phyloP scores from a whole-genome alignment of 345 rosid species.

The Aquilaria malaccensis region DNA sequence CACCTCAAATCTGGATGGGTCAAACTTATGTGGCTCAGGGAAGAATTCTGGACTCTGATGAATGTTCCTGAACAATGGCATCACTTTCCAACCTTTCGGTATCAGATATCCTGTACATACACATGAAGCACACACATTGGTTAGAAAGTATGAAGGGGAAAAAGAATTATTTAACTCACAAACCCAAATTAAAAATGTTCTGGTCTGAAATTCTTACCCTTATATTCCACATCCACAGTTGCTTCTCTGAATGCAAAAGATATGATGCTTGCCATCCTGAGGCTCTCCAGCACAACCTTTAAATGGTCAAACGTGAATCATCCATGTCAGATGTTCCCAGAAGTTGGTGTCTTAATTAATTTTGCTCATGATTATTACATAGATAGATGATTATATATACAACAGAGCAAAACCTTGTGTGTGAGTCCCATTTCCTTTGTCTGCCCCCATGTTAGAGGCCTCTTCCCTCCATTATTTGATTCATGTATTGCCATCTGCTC shows the following conservation, averaged over 20 bases:
- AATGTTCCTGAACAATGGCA: slow-evolving; percentile 95
- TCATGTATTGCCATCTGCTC: slow-evolving; percentile 54
- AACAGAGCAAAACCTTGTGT: slow-evolving; percentile 34
- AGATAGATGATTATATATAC: neutral
- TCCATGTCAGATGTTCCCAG: slow-evolving; percentile 1
- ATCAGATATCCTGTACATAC: slow-evolving; percentile 57
- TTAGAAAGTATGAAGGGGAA: slow-evolving; percentile 6
- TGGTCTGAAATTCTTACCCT: slow-evolving; percentile 34
- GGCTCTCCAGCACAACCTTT: slow-evolving; percentile 58
- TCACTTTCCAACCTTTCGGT: slow-evolving; percentile 98
- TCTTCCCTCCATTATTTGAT: slow-evolving; percentile 42
- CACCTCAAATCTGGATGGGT: slow-evolving; percentile 92
- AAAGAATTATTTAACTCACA: neutral
- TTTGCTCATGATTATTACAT: neutral
- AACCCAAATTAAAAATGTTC: slow-evolving; percentile 4
- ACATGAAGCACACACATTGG: slow-evolving; percentile 3
- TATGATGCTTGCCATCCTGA: slow-evolving; percentile 91
- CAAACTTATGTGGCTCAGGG: slow-evolving; percentile 64
- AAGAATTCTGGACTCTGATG: slow-evolving; percentile 77
- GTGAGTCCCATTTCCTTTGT: slow-evolving; percentile 75
- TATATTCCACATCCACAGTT: slow-evolving; percentile 73
- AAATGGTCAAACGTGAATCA: neutral
- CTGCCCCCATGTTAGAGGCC: slow-evolving; percentile 67
- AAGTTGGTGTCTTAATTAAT: neutral
- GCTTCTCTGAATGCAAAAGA: slow-evolving; percentile 95